phyloP scores from a whole-genome alignment of 805 yeast genomes.

The Cyberlindnera americana region DNA sequence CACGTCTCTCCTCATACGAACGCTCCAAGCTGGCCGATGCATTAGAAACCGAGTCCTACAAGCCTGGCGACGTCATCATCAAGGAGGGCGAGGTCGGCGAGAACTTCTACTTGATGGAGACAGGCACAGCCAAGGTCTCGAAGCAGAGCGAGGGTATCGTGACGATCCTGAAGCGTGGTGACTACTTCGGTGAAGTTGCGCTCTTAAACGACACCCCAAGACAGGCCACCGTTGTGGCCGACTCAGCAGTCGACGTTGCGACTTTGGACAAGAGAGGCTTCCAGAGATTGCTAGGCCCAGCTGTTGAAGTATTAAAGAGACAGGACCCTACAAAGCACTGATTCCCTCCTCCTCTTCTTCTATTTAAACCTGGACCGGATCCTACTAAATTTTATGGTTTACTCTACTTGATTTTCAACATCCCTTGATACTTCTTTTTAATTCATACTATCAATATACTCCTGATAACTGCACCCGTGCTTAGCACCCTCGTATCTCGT shows the following conservation, averaged over 20 bases:
- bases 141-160: constrained; percentile 59
- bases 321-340: constrained; percentile 69
- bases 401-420: too few relatives aligned
- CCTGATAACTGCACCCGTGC: constrained; percentile 37
- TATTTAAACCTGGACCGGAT: not conserved
- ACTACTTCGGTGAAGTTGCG: constrained; percentile 96
- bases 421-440: too few relatives aligned
- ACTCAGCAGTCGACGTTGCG: constrained; percentile 77
- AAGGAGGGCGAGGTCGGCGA: constrained; percentile 85
- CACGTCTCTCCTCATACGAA: constrained; percentile 70
- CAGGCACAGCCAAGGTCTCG: constrained; percentile 77
- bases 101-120: constrained; percentile 68
- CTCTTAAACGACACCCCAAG: constrained; percentile 87
- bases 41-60: constrained; percentile 69
- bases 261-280: constrained; percentile 89
- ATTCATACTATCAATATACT: constrained; percentile 26
- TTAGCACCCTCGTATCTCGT: constrained; percentile 57
- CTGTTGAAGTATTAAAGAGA: constrained; percentile 78
- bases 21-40: constrained; percentile 95
- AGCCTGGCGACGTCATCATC: constrained; percentile 70
- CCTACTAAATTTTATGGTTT: too few relatives aligned
- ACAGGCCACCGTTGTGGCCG: constrained; percentile 87
- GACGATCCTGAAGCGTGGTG: constrained; percentile 66
- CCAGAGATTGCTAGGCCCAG: constrained; percentile 91
- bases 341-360: not conserved